phyloP scores from a whole-genome alignment of 2,329 filamentous ascomycete genomes.

The Pseudopithomyces chartarum region DNA sequence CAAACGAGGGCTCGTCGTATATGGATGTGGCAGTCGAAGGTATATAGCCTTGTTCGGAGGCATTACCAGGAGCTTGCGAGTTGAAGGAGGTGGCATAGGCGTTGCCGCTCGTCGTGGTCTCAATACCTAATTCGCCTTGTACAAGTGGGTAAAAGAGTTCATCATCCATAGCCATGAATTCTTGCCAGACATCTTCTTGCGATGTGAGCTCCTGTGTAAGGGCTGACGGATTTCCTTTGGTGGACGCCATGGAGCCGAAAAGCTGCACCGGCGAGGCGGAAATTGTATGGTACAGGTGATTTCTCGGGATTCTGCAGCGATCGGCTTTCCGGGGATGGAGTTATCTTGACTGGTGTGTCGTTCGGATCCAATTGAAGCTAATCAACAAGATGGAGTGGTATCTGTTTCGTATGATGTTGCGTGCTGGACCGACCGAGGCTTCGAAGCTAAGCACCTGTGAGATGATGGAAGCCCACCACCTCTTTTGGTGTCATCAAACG shows the following conservation, averaged over 20 bases:
- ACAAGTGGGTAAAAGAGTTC: constrained; percentile 33
- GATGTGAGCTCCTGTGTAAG: constrained; percentile 21
- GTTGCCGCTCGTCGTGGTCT: constrained; percentile 7
- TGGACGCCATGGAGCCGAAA: constrained; percentile 11
- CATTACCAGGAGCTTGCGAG: constrained; percentile 24
- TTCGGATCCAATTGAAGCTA: no score
- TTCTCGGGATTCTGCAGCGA: no score
- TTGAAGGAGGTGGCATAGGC: constrained; percentile 10
- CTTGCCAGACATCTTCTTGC: constrained; percentile 34
- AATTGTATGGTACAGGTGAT: no score
- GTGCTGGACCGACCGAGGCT: constrained; percentile 2
- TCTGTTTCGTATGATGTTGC: constrained; percentile 1
- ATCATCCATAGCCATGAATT: constrained; percentile 35
- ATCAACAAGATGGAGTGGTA: no score
- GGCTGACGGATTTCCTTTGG: constrained; percentile 20
- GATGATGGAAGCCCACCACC: constrained; percentile 9
- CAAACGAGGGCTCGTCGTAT: constrained; percentile 30
- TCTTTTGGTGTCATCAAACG: constrained; percentile 5
- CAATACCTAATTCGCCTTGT: constrained; percentile 23
- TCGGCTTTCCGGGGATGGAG: no score
- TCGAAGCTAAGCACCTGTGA: background rate
- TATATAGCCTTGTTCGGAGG: constrained; percentile 25
- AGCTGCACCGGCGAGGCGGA: no score
- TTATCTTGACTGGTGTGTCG: no score
- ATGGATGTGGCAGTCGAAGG: constrained; percentile 32